A percentile compares a stretch with the other conserved stretches of the same genome.
Evolutionary conservation across 2,329 filamentous ascomycete species (phyloP).

Genomic region (Gliomastix tumulicola): DNA sequence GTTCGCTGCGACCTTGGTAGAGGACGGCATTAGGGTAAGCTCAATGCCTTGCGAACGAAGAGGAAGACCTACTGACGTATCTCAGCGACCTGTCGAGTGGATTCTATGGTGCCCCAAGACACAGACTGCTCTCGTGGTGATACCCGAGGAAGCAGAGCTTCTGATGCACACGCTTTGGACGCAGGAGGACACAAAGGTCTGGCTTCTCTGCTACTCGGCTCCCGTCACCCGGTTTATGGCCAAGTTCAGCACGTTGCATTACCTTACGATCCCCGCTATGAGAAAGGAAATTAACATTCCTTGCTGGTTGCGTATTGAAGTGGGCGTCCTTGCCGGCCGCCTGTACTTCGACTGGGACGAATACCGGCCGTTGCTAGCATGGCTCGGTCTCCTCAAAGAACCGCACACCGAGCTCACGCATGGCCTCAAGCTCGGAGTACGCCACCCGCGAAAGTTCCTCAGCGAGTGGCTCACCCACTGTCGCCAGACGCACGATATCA

Average conservation of each 20-base stretch:
- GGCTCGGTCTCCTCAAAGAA: constrained; percentile 18
- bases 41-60: too few relatives aligned
- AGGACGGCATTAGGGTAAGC: too few relatives aligned
- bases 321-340: constrained; percentile 54
- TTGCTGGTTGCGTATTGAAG: constrained; percentile 45
- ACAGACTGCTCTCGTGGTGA: constrained; percentile 47
- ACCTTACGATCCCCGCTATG: constrained; percentile 42
- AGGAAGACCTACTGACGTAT: too few relatives aligned
- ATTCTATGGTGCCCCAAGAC: constrained; percentile 45
- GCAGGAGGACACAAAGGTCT: constrained; percentile 13
- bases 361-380: constrained; percentile 21
- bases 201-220: constrained; percentile 51
- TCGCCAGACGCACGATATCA: constrained; percentile 45
- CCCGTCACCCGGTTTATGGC: constrained; percentile 55
- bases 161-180: constrained; percentile 37
- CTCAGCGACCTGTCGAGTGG: constrained; percentile 50
- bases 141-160: constrained; percentile 55
- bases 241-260: constrained; percentile 46
- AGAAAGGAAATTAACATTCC: constrained; percentile 33
- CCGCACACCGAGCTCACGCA: too few relatives aligned
- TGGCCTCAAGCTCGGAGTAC: background rate
- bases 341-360: constrained; percentile 52
- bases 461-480: constrained; percentile 47
- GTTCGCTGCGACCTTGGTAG: too few relatives aligned
- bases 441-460: constrained; percentile 28